Base-by-base conservation (phyloP, 202 grass and related monocot species). In the Alloteropsis angusta region DNA sequence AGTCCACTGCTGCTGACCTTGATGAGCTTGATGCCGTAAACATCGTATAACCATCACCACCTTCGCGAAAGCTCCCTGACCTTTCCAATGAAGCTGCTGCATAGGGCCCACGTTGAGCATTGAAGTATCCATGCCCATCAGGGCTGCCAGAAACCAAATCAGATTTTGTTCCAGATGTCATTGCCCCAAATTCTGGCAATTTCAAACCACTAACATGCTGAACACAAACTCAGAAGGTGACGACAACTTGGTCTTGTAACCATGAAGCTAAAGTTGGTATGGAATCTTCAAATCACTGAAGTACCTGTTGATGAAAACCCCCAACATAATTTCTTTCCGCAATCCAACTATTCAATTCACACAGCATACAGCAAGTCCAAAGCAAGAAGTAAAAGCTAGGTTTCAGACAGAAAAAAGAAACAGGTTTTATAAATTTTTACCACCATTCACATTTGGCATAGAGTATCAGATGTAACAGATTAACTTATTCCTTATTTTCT, bases 101-200 rank as follows among this genome's bases (percentile, higher is more conserved):
- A 85, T 89, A 87, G 7, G 57, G 13, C 26, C 81, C 84, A 16
- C 90, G 90, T 57, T 84, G 74, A 19, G 81, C 68, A 63, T 56
- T 89, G 79, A 84, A 82, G 84, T 89, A 87, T 58, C 72, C 85
- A 48, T 89, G 87, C 42, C 84, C 87, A 80, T 93, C 90, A 72
- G 90, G 81, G 59, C 78, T 84, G 47, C 77, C 75, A 66, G 87
- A 87, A 28, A 79, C n/a, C 63, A 89, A 85, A 70, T 89, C 87
- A 6, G 87, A 93, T 84, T 87, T 92, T 74, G 84, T 87, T 76
- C 78, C 56, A 83, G 90, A 84, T 82, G 90, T 68, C 90, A 93
- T 93, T 79, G 55, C 71, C 60, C 82, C 74, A 65, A 70, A 41
- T 78, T 67, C 21, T 68, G 79, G 72, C 60, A 79, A 41, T 68